Conservation (phyloP, 1,139 yeast species). For the Tardiomyces depauwii region DNA sequence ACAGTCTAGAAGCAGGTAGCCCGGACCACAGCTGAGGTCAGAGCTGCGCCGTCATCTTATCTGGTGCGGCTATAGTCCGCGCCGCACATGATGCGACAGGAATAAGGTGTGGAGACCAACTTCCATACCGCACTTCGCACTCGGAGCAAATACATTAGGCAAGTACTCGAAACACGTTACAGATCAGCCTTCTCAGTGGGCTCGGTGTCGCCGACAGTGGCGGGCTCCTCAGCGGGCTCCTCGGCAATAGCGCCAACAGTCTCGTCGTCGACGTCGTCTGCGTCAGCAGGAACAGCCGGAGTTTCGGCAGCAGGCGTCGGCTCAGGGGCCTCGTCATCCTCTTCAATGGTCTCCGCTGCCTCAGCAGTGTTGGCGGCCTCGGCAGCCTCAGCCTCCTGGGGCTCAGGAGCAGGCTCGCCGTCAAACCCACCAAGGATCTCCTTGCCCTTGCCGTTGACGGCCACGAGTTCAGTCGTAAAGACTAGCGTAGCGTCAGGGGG, state of each 20-base stretch:
- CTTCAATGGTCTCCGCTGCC: background rate
- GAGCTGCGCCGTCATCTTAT: too few relatives aligned
- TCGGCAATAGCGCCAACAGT: background rate
- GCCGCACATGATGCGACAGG: too few relatives aligned
- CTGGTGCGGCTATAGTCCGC: too few relatives aligned
- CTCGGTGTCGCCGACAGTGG: background rate
- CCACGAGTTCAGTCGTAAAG: conserved; percentile 24
- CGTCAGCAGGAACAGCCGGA: background rate
- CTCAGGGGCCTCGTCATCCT: background rate
- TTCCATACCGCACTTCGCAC: too few relatives aligned
- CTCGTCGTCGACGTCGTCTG: background rate
- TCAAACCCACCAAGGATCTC: conserved; percentile 3
- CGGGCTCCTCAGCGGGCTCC: background rate
- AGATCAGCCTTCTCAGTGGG: background rate
- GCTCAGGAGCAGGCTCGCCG: background rate
- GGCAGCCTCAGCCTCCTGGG: background rate
- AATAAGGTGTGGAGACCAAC: too few relatives aligned
- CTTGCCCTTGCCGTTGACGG: conserved; percentile 15
- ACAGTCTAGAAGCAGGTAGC: too few relatives aligned
- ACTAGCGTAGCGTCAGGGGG: conserved; percentile 60
- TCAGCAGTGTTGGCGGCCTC: background rate
- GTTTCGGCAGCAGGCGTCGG: background rate
- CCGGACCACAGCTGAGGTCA: too few relatives aligned
- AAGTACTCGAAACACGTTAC: background rate
- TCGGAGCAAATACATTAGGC: too few relatives aligned